Evolutionary conservation across 139 green algal genomes (phyloP).

Genomic region (Coelastrella sp.): DNA sequence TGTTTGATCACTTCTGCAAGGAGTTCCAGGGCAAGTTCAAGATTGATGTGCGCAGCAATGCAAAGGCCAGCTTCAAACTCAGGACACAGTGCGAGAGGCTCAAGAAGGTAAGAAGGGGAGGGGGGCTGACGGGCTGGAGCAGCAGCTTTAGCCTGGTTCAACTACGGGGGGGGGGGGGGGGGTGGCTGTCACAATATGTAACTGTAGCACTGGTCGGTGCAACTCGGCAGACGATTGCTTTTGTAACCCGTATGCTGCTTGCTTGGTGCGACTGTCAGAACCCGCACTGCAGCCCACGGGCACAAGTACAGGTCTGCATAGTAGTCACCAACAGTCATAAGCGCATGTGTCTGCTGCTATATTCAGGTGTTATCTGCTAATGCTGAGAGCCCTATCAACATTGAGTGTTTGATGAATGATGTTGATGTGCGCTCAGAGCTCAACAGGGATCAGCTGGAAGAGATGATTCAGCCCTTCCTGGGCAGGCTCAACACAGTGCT

Average conservation of each 20-base stretch:
- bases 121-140: too few species aligned
- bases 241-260: too few species aligned
- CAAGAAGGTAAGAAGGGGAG: conserved; percentile 45
- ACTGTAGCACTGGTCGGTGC: too few species aligned
- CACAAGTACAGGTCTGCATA: too few species aligned
- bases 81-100: conserved; percentile 89
- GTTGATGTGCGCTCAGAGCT: conserved; percentile 78
- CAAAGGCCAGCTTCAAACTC: conserved; percentile 90
- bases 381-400: conserved; percentile 86
- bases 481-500: conserved; percentile 71
- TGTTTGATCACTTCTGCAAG: conserved; percentile 94
- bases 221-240: too few species aligned
- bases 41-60: conserved; percentile 88
- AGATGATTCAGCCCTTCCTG: conserved; percentile 78
- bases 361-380: conserved; percentile 96
- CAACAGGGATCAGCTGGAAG: conserved; percentile 91
- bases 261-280: too few species aligned
- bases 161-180: too few species aligned
- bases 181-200: too few species aligned
- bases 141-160: too few species aligned
- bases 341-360: not conserved
- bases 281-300: too few species aligned
- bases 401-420: conserved; percentile 98
- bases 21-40: conserved; percentile 89
- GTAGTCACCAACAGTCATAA: not conserved